Conservation (phyloP, 805 yeast genomes). For the Kockiozyma suomiensis region DNA sequence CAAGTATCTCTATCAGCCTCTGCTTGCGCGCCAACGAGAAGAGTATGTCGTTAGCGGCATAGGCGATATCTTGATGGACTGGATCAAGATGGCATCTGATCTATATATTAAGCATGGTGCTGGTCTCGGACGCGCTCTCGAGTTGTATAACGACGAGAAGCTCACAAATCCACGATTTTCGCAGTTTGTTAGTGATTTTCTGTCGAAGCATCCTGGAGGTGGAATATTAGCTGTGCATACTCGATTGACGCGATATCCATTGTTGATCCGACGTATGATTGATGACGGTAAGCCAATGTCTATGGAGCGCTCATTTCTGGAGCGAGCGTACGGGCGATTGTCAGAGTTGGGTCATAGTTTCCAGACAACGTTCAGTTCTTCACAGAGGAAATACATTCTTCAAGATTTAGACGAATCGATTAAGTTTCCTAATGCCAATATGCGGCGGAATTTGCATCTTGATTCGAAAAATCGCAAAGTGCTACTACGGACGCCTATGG, state of each 20-base stretch:
- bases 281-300: conserved; percentile 52
- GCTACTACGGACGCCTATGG: conserved; percentile 59
- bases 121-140: conserved; percentile 41
- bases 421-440: conserved; percentile 54
- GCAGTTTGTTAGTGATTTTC: conserved; percentile 51
- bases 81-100: conserved; percentile 62
- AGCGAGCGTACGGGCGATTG: conserved; percentile 58
- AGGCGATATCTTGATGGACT: conserved; percentile 62
- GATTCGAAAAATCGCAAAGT: conserved; percentile 59
- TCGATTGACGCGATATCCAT: conserved; percentile 59
- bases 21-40: conserved; percentile 56
- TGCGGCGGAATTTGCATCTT: conserved; percentile 53
- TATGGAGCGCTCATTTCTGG: conserved; percentile 56
- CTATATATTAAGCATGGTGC: conserved; percentile 62
- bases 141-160: conserved; percentile 51
- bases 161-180: conserved; percentile 51
- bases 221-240: conserved; percentile 41
- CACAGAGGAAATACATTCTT: conserved; percentile 57
- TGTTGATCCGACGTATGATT: conserved; percentile 62
- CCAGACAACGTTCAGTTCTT: conserved; percentile 61
- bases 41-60: conserved; percentile 69
- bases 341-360: conserved; percentile 59
- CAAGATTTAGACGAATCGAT: conserved; percentile 56
- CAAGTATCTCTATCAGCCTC: conserved; percentile 56
- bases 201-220: conserved; percentile 1